Evolutionary conservation across 495 filamentous ascomycete species (phyloP), one percentile per base, ranked within the genome.

Genomic region (Aspergillus haitiensis): DNA sequence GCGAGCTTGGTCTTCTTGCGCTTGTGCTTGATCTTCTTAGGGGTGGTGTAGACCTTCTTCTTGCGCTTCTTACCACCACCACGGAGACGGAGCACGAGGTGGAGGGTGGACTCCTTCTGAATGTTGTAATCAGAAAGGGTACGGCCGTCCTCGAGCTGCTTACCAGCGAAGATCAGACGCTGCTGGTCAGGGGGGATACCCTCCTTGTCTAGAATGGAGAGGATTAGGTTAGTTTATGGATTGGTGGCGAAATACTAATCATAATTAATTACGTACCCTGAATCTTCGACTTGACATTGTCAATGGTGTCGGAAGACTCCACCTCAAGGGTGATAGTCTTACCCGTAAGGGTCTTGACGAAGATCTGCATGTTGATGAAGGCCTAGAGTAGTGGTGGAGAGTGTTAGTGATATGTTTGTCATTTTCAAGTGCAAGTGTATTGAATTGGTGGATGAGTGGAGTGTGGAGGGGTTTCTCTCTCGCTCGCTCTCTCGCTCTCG

Each of bases 21-120:
- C 90, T 98, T 98, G 84, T 98, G 94, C 93, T 98, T 98, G 89
- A 98, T 98, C 90, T 98, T 98, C 93, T 98, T 98, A 74, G 94
- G 94, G 69, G 95, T 98, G 72, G 90, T 97, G 87, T 98, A 98
- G 59, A 98, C 94, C 92, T 98, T 98, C 93, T 98, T 98, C 90
- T 98, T 98, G 70, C 94, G 83, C 91, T 98, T 98, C 91, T 98
- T 98, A 72, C 80, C 91, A 72, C 82, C 84, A 80, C 94, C 94
- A 85, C 94, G 95, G 60, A 99, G 92, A 75, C 95, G 92, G 64
- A 99, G 88, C 66, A 99, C 95, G 64, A 98, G 84, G 82, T 99
- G 94, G 63, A 99, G 92, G 73, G 94, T 99, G 64, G 89, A 93
- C 86, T 99, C 94, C 87, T 99, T 99, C 88, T 99, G 94, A 84